A percentile compares a stretch with the other conserved stretches of the same genome.
These are phyloP conservation scores for Endoconidiophora laricicola DNA, from an alignment of 2,329 filamentous ascomycete genomes.

Conservation along the genomic window DNA sequence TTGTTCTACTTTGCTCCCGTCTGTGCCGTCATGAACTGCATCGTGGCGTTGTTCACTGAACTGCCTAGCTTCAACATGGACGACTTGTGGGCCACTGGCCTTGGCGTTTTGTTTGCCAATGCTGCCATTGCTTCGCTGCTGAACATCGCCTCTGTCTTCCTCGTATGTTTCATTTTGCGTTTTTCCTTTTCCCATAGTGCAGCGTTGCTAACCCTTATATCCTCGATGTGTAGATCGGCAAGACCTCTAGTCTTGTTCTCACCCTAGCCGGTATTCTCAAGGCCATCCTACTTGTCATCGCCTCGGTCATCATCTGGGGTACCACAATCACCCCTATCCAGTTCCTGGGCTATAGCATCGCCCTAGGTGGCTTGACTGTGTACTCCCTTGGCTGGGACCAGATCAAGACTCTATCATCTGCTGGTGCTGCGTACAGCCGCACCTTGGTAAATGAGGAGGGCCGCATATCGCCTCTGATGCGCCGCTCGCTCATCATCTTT, in stretches of 20 bases:
- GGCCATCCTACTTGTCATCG: slow-evolving; percentile 65
- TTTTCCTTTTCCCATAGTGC: not conserved
- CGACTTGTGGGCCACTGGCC: slow-evolving; percentile 49
- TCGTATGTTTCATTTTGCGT: slow-evolving; percentile 38
- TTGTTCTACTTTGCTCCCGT: slow-evolving; percentile 83
- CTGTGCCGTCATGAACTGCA: slow-evolving; percentile 64
- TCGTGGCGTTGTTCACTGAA: slow-evolving; percentile 55
- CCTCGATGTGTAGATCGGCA: slow-evolving; percentile 48
- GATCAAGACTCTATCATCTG: slow-evolving; percentile 14
- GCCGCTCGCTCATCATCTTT: slow-evolving; percentile 14
- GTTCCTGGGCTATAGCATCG: slow-evolving; percentile 61
- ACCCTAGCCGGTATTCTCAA: slow-evolving; percentile 77
- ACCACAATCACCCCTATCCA: slow-evolving; percentile 56
- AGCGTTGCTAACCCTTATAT: slow-evolving; percentile 8
- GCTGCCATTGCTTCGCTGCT: slow-evolving; percentile 64
- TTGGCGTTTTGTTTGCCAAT: slow-evolving; percentile 51
- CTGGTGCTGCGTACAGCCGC: slow-evolving; percentile 12
- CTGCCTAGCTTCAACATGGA: slow-evolving; percentile 45
- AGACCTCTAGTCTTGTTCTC: slow-evolving; percentile 73
- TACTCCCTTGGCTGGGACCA: slow-evolving; percentile 28
- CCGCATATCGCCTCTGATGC: slow-evolving; percentile 16
- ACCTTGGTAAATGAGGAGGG: slow-evolving; percentile 15
- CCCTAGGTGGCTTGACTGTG: slow-evolving; percentile 34
- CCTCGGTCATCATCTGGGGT: slow-evolving; percentile 63
- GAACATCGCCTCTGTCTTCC: slow-evolving; percentile 71